A percentile compares a stretch with the other conserved stretches of the same genome.
These are phyloP conservation scores for Aspergillus wentii DNA, from an alignment of 495 filamentous ascomycete species.

Conservation along the genomic window DNA sequence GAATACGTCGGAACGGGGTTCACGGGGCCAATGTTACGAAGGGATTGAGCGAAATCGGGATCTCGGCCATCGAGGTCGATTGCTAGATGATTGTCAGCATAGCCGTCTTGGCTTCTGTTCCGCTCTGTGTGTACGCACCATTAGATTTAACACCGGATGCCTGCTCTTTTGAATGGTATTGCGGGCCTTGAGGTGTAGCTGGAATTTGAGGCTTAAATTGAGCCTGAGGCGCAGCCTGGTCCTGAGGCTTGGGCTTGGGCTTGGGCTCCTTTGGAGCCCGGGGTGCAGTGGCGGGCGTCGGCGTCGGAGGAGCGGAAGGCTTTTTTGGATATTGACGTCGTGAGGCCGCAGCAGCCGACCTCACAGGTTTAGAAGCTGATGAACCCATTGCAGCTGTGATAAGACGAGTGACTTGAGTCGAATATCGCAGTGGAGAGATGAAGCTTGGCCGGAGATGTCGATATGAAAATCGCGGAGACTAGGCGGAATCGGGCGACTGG, in stretches of 20 bases:
- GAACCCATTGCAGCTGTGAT: constrained; percentile 59
- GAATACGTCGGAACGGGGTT: constrained; percentile 56
- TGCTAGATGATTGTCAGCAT: constrained; percentile 26
- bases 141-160: constrained; percentile 28
- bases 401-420: too few relatives aligned
- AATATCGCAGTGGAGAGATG: constrained; percentile 9
- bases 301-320: constrained; percentile 27
- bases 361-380: constrained; percentile 56
- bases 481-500: constrained; percentile 12
- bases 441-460: too few relatives aligned
- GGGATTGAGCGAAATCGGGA: constrained; percentile 56
- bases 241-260: constrained; percentile 7
- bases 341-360: constrained; percentile 47
- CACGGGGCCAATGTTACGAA: constrained; percentile 61
- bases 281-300: constrained; percentile 13
- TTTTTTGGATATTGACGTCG: constrained; percentile 54
- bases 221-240: constrained; percentile 19
- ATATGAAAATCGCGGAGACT: constrained; percentile 1
- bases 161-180: constrained; percentile 35
- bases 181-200: constrained; percentile 26
- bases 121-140: constrained; percentile 16
- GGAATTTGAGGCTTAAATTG: constrained; percentile 17
- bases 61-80: constrained; percentile 63
- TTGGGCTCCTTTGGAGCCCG: constrained; percentile 12
- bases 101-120: background rate